phyloP scores from a whole-genome alignment of 139 green algal genomes.

The Raphidocelis subcapitata region DNA sequence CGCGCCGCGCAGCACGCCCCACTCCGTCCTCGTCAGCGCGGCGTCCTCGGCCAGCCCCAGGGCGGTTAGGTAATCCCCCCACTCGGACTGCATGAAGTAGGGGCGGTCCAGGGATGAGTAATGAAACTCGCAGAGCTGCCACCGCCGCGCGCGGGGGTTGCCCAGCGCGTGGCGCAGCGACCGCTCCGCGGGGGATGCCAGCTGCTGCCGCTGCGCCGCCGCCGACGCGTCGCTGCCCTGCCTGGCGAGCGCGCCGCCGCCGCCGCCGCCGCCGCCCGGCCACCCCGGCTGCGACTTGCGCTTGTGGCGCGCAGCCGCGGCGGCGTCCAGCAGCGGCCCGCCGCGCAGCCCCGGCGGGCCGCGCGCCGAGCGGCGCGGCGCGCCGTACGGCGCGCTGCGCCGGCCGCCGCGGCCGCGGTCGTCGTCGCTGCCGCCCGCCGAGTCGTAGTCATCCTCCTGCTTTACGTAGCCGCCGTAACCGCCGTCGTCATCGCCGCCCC shows the following conservation, averaged over 20 bases:
- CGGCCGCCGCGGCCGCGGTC: too few relatives aligned
- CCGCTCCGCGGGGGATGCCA: constrained; percentile 37
- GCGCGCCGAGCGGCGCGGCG: too few relatives aligned
- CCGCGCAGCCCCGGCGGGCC: not conserved
- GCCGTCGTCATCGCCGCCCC: not conserved
- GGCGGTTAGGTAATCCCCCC: constrained; percentile 35
- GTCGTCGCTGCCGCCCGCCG: not conserved
- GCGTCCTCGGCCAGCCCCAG: not conserved
- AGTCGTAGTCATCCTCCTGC: not conserved
- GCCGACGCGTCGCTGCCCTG: too few relatives aligned
- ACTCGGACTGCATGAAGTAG: constrained; percentile 68
- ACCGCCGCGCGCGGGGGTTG: constrained; percentile 43
- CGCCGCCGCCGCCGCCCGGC: not conserved
- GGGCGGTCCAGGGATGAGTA: constrained; percentile 75
- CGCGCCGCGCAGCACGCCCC: constrained; percentile 44
- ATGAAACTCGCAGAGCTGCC: constrained; percentile 68
- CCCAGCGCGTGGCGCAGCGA: constrained; percentile 57
- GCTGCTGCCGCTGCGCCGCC: not conserved
- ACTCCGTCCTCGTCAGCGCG: constrained; percentile 35
- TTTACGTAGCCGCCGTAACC: not conserved
- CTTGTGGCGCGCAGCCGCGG: constrained; percentile 7
- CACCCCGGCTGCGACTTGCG: constrained; percentile 54
- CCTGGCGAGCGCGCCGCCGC: not conserved
- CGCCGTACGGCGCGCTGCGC: too few relatives aligned
- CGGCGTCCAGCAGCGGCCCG: not conserved